Base-by-base conservation (phyloP, 2,329 filamentous ascomycete genomes). In the Paramyrothecium roridum region DNA sequence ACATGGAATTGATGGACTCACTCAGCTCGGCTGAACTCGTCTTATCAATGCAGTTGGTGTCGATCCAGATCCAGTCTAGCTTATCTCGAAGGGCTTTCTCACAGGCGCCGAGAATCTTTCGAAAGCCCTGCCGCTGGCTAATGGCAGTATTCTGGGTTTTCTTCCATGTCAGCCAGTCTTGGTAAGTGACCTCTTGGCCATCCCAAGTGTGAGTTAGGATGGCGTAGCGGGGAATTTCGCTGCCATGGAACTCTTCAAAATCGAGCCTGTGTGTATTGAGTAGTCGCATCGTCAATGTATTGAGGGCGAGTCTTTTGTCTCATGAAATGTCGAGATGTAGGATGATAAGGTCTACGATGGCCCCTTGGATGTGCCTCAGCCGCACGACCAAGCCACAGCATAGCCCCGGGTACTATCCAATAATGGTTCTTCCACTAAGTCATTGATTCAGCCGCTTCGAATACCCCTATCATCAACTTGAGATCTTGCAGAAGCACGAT, bases 1-100 rank as follows among this genome's bases (percentile, higher is more conserved):
- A 51, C 49, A 51, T 51, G 49, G 49, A 51, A 16, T 37, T 51
- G 49, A 51, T 51, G 8, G 49, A 17, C 30, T 51, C 49, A 8
- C 17, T 21, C 8, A 51, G 30, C 20, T 51, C 49, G 11, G 30
- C 49, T 26, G 30, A 19, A 19, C 30, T 51, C 19, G 21, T 11
- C 17, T 40, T 37, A 19, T 51, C 22, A 10, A 51, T 51, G 33
- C 49, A 51, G 49, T 30, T 40, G 13, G 10, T 40, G 19, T 51
- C 49, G 2, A 40, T 30, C 30, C 49, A 51, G 40, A 22, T 30
- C 11, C 40, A 51, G 4, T 22, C 23, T 30, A 37, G 20, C 13
- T n/a, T n/a, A 30, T 51, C n/a, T 4, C 21, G 11, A 4, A 8
- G n/a, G 3, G 49, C 49, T 12, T 21, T 19, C 7, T 2, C 30